Evolutionary conservation across 495 filamentous ascomycete genomes (phyloP).

Genomic region (Aspergillus funiculosus): DNA sequence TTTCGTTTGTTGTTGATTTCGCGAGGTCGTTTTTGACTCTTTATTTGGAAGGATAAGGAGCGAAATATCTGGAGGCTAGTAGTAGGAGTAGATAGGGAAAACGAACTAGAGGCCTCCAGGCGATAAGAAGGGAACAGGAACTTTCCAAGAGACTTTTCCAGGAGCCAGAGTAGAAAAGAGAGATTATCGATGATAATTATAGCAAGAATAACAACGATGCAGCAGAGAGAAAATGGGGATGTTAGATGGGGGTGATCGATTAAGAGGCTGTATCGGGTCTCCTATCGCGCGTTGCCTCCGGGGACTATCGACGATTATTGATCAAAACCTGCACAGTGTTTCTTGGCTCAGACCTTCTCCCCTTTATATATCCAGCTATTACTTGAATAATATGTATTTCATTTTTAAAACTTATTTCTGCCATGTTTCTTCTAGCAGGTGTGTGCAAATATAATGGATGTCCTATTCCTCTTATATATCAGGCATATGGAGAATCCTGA

Average conservation of each 20-base stretch:
- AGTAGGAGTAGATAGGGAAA: constrained; percentile 7
- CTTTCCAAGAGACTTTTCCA: no score
- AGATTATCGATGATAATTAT: constrained; percentile 1
- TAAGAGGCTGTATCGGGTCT: constrained; percentile 5
- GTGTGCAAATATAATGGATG: no score
- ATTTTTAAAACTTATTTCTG: no score
- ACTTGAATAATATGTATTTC: no score
- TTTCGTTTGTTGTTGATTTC: constrained; percentile 7
- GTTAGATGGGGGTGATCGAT: constrained; percentile 11
- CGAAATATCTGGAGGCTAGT: constrained; percentile 13
- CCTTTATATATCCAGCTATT: neutral
- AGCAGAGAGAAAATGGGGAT: constrained; percentile 2
- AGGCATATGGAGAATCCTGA: no score
- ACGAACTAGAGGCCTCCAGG: neutral
- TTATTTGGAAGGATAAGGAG: constrained; percentile 16
- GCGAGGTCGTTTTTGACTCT: neutral
- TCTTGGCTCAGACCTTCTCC: constrained; percentile 8
- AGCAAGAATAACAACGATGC: no score
- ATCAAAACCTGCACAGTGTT: constrained; percentile 8
- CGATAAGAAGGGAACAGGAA: neutral
- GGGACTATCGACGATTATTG: constrained; percentile 17
- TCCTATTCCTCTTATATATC: no score
- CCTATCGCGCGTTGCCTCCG: constrained; percentile 7
- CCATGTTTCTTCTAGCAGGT: no score
- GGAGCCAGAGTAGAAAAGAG: neutral